A percentile compares a stretch with the other conserved stretches of the same genome.
phyloP scores from a whole-genome alignment of 2,329 filamentous ascomycete genomes.

The Grosmannia penicillata region DNA sequence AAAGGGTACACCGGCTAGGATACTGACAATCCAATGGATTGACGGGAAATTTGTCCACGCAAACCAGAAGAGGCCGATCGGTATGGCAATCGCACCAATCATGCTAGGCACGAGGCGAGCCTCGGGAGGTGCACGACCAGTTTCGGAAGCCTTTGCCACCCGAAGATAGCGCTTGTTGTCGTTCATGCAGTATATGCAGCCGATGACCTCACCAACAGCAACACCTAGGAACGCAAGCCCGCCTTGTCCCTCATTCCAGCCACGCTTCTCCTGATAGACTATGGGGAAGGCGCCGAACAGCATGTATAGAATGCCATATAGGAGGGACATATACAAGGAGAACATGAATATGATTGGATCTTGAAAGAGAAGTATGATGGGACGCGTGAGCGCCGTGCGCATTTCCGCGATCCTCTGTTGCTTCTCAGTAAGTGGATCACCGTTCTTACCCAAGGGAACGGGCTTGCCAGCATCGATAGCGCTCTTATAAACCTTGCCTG shows the following conservation, averaged over 20 bases:
- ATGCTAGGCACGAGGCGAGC: constrained; percentile 46
- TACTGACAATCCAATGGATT: constrained; percentile 42
- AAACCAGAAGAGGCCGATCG: constrained; percentile 49
- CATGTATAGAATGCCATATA: constrained; percentile 41
- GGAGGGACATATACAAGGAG: constrained; percentile 37
- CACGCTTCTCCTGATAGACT: constrained; percentile 34
- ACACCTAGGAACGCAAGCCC: constrained; percentile 36
- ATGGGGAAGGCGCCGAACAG: constrained; percentile 43
- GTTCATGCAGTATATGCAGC: constrained; percentile 20
- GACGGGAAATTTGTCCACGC: constrained; percentile 45
- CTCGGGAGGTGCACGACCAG: constrained; percentile 20
- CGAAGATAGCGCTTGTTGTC: constrained; percentile 4
- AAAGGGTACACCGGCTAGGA: constrained; percentile 22
- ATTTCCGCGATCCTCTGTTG: neutral
- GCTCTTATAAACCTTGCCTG: constrained; percentile 21
- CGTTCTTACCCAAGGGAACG: neutral
- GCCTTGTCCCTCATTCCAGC: constrained; percentile 38
- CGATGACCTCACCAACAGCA: constrained; percentile 30
- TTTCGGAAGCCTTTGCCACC: neutral
- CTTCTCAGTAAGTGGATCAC: neutral
- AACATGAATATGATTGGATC: constrained; percentile 52
- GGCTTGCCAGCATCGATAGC: neutral
- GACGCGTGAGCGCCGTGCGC: constrained; percentile 29
- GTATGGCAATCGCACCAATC: constrained; percentile 31
- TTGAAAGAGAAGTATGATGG: constrained; percentile 47